phyloP scores from a whole-genome alignment of 75 land plant species.

The Picea sitchensis region DNA sequence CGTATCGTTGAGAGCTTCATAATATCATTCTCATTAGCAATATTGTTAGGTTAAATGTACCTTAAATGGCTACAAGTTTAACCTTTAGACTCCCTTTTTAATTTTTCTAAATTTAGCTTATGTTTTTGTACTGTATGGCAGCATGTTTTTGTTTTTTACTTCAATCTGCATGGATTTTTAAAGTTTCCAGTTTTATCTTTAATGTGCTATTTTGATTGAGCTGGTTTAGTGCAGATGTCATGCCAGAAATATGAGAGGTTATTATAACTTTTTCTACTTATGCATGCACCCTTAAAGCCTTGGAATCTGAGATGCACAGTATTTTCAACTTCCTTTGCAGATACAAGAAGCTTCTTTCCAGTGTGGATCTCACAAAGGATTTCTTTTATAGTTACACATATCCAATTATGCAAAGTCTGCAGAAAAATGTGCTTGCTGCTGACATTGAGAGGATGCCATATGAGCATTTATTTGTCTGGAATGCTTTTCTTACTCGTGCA shows the following conservation, averaged over 20 bases:
- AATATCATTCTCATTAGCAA: background rate
- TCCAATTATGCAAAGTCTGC: constrained; percentile 90
- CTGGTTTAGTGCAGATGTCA: background rate
- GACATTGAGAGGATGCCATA: constrained; percentile 70
- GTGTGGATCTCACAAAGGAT: constrained; percentile 97
- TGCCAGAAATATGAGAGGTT: background rate
- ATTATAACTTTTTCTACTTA: background rate
- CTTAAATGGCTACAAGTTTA: background rate
- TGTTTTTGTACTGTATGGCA: background rate
- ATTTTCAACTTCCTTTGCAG: constrained; percentile 36
- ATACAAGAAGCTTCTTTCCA: constrained; percentile 94
- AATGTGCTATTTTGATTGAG: background rate
- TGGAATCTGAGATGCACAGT: background rate
- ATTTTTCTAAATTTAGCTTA: background rate
- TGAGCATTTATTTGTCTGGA: constrained; percentile 98
- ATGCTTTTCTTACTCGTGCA: constrained; percentile 77
- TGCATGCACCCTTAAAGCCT: background rate
- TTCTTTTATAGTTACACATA: constrained; percentile 98
- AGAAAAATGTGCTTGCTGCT: constrained; percentile 61
- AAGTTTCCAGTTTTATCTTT: background rate
- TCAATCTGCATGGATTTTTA: background rate
- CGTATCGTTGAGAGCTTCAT: background rate
- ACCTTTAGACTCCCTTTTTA: background rate
- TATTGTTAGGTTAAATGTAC: background rate
- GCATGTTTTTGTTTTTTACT: background rate